A percentile compares a stretch with the other conserved stretches of the same genome.
Evolutionary conservation across 2,329 filamentous ascomycete genomes (phyloP).

Genomic region (Fusarium sp.): DNA sequence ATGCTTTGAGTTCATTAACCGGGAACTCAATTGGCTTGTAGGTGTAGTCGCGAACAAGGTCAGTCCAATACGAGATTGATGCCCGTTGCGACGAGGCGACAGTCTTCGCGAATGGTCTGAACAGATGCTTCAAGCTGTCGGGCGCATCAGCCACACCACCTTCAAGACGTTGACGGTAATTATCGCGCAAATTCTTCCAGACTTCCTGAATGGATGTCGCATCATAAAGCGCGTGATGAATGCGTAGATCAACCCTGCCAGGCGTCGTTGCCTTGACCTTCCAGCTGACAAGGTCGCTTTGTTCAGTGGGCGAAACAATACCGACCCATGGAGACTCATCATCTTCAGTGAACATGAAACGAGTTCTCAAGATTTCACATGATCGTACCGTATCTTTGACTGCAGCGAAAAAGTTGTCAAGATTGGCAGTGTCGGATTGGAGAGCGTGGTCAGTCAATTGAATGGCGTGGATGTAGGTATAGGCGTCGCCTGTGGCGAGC

Average conservation of each 20-base stretch:
- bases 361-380: conserved; percentile 20
- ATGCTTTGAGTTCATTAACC: neutral
- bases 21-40: conserved; percentile 5
- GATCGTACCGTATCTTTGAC: conserved; percentile 8
- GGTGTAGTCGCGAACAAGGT: neutral
- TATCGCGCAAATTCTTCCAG: neutral
- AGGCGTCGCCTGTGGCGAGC: conserved; percentile 12
- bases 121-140: neutral
- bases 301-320: conserved; percentile 19
- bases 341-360: conserved; percentile 21
- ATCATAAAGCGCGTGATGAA: conserved; percentile 28
- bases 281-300: conserved; percentile 19
- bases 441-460: conserved; percentile 12
- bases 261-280: neutral
- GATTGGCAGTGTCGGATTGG: neutral
- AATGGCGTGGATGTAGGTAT: conserved; percentile 16
- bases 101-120: conserved; percentile 15
- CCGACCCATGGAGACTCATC: conserved; percentile 26
- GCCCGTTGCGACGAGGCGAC: neutral
- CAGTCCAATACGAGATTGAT: neutral
- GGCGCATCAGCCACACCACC: too few relatives aligned
- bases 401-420: conserved; percentile 17
- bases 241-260: conserved; percentile 1
- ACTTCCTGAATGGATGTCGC: conserved; percentile 4
- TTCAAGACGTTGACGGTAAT: neutral